Percentiles rank a stretch among this genome's conserved stretches.
Evolutionary conservation across 805 yeast species (phyloP).

Genomic region (Candida alai): DNA sequence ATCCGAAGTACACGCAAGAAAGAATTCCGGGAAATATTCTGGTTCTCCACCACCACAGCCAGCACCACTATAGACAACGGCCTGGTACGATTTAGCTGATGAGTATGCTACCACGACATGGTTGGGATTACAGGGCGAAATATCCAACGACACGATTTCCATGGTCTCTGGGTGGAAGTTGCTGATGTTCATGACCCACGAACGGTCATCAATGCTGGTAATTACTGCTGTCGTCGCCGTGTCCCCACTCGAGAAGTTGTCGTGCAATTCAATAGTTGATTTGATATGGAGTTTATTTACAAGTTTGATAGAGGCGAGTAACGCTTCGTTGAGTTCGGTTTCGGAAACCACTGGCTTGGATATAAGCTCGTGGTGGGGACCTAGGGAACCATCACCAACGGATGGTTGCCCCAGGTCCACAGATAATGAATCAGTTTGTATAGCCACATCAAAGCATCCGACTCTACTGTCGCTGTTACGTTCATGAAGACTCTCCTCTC

Average conservation of each 20-base stretch:
- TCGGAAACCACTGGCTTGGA: slow-evolving; percentile 10
- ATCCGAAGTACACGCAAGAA: slow-evolving; percentile 37
- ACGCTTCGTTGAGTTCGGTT: slow-evolving; percentile 15
- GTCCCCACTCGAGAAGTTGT: neutral
- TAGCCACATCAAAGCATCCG: no score
- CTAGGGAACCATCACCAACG: no score
- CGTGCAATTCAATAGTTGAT: slow-evolving; percentile 3
- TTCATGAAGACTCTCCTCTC: no score
- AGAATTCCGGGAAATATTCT: slow-evolving; percentile 29
- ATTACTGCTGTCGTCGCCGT: neutral
- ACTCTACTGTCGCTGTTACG: no score
- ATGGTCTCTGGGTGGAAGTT: slow-evolving; percentile 8
- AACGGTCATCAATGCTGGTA: neutral
- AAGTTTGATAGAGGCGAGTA: slow-evolving; percentile 21
- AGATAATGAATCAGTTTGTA: no score
- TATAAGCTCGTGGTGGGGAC: no score
- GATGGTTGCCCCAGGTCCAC: no score
- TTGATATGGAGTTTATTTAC: slow-evolving; percentile 17
- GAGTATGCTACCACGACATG: slow-evolving; percentile 4
- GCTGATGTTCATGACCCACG: no score
- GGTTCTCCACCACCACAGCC: no score
- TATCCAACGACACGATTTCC: slow-evolving; percentile 23
- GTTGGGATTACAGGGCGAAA: slow-evolving; percentile 20
- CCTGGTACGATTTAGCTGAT: slow-evolving; percentile 6
- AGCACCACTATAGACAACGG: slow-evolving; percentile 31